Evolutionary conservation across 2,329 filamentous ascomycete genomes (phyloP).

Genomic region (Aspergillus pseudoviridinutans): DNA sequence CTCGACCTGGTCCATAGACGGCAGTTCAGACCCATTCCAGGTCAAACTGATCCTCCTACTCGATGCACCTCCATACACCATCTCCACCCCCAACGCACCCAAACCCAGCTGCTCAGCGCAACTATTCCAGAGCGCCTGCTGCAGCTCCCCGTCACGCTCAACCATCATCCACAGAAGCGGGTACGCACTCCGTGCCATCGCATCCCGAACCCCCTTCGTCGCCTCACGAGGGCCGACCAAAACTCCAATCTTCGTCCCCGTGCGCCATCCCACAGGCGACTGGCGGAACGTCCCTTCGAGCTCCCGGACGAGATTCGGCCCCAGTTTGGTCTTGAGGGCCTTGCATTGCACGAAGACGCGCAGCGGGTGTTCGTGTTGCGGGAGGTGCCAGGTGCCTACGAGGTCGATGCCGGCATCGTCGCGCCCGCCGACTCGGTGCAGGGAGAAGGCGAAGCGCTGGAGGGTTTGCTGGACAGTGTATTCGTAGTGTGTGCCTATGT

Average conservation of each 20-base stretch:
- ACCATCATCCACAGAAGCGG: constrained; percentile 64
- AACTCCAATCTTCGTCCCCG: constrained; percentile 62
- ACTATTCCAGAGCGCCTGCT: constrained; percentile 45
- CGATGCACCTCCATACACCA: constrained; percentile 25
- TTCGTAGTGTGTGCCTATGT: constrained; percentile 46
- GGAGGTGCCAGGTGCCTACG: constrained; percentile 43
- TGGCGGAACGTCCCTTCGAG: constrained; percentile 66
- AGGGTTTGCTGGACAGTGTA: constrained; percentile 41
- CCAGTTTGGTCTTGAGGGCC: constrained; percentile 38
- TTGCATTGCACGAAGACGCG: constrained; percentile 48
- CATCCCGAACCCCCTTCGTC: constrained; percentile 73
- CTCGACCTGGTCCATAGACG: constrained; percentile 31
- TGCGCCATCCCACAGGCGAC: constrained; percentile 70
- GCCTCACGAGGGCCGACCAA: constrained; percentile 66
- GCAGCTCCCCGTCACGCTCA: constrained; percentile 33
- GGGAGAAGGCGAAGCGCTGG: constrained; percentile 35
- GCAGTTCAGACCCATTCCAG: constrained; percentile 35
- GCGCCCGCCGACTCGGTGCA: constrained; percentile 43
- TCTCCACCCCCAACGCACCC: constrained; percentile 36
- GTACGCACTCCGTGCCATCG: constrained; percentile 62
- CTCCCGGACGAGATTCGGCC: constrained; percentile 44
- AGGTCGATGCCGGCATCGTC: constrained; percentile 47
- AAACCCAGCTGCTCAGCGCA: constrained; percentile 37
- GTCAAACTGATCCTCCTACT: constrained; percentile 26
- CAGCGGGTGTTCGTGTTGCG: constrained; percentile 29